Evolutionary conservation across 192 early-diverging fungal genomes (phyloP).

Genomic region (Coemansia sp.): DNA sequence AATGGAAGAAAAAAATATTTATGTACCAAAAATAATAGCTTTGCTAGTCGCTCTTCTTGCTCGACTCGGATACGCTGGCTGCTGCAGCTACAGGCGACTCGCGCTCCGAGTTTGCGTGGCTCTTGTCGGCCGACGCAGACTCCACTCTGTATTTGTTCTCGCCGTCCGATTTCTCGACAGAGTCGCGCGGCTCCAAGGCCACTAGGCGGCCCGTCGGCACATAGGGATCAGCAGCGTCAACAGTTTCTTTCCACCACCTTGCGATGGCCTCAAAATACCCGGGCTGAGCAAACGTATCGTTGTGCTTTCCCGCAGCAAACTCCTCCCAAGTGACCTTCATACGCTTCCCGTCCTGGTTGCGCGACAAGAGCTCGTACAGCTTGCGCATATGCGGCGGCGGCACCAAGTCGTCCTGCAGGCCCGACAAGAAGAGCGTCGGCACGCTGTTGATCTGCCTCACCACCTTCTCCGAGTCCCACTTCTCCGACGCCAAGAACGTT

Average conservation of each 20-base stretch:
- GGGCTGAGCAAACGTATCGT: conserved; percentile 83
- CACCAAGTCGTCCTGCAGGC: conserved; percentile 80
- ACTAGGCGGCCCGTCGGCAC: conserved; percentile 47
- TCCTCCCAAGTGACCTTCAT: conserved; percentile 53
- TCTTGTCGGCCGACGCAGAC: conserved; percentile 34
- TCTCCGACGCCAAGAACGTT: conserved; percentile 81
- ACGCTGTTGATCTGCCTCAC: conserved; percentile 64
- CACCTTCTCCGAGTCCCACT: conserved; percentile 78
- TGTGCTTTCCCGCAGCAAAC: conserved; percentile 86
- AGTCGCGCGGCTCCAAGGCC: conserved; percentile 35
- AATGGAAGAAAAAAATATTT: background rate
- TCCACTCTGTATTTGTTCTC: conserved; percentile 40
- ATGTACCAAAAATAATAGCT: background rate
- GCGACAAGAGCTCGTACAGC: conserved; percentile 64
- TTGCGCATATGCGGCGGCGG: conserved; percentile 83
- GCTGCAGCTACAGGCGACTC: background rate
- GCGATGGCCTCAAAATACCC: conserved; percentile 81
- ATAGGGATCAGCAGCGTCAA: conserved; percentile 40
- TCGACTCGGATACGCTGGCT: background rate
- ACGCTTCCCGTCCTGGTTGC: conserved; percentile 20
- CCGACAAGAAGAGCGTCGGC: conserved; percentile 82
- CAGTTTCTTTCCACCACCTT: conserved; percentile 37
- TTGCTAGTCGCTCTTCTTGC: conserved; percentile 7
- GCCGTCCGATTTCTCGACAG: conserved; percentile 46
- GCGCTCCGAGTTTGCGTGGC: conserved; percentile 20